Base-by-base conservation (phyloP, 2,329 filamentous ascomycete species). In the Tolypocladium album region DNA sequence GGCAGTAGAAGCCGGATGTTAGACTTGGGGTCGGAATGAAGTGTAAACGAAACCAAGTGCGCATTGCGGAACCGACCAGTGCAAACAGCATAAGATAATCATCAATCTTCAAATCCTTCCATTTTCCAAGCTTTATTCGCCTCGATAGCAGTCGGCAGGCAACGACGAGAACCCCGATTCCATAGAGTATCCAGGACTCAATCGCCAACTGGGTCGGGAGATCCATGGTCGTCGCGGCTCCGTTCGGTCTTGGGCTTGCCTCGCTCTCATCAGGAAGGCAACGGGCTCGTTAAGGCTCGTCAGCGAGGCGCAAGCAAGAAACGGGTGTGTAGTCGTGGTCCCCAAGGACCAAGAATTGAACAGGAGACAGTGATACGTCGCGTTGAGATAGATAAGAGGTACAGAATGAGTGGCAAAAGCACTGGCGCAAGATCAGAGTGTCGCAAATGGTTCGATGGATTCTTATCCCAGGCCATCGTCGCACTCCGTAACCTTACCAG, bases 11-110 rank as follows among this genome's bases (percentile, higher is more conserved):
- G 8, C 27, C 17, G 2, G 36, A 22, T 24, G 27, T 59, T 55
- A 60, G 34, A 22, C 20, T 27, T 17, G 27, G 27, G 27, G 47
- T 8, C 47, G 47, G 20, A 31, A 36, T 6, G 22, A n/a, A 45
- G 45, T n/a, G n/a, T n/a, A n/a, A n/a, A n/a, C n/a, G n/a, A n/a
- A n/a, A n/a, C n/a, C n/a, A n/a, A n/a, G n/a, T n/a, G n/a, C n/a
- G n/a, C n/a, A n/a, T n/a, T n/a, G n/a, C 40, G 40, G 2, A 38
- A 72, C 62, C 15, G 62, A 76, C 72, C 24, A 79, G 71, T 9
- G 79, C 76, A 59, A 83, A 72, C 11, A 79, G 50, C 81, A 85
- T 85, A 31, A 82, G 71, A 65, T 78, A 84, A 66, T 86, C 83
- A 64, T 86, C 83, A 34, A 78, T 65, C 64, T 82, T 79, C n/a